phyloP scores from a whole-genome alignment of 1,284 basidiomycete species.

The Melampsora medusae region DNA sequence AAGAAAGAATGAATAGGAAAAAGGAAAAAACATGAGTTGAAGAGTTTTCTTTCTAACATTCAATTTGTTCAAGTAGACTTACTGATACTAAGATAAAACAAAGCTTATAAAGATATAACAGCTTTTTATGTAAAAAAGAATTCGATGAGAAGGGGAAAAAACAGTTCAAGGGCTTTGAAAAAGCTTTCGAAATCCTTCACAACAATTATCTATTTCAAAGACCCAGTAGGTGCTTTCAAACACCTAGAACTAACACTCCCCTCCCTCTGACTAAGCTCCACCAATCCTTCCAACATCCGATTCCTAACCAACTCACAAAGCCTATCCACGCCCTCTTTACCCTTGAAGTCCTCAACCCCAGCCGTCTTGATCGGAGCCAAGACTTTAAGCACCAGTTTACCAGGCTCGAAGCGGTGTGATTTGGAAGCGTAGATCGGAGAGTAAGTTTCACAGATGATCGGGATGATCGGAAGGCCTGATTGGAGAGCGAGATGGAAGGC shows the following conservation, averaged over 20 bases:
- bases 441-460: conserved; percentile 83
- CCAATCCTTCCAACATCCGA: conserved; percentile 20
- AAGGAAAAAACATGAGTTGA: no score
- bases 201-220: no score
- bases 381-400: conserved; percentile 72
- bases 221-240: no score
- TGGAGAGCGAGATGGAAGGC: conserved; percentile 95
- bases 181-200: no score
- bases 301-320: conserved; percentile 6
- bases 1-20: no score
- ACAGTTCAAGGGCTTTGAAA: no score
- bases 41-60: no score
- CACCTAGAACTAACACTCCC: conserved; percentile 13
- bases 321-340: conserved; percentile 20
- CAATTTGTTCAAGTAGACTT: no score
- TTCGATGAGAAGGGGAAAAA: no score
- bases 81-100: no score
- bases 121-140: no score
- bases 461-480: conserved; percentile 64
- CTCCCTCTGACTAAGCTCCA: conserved; percentile 31
- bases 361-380: conserved; percentile 13
- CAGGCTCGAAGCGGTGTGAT: conserved; percentile 66
- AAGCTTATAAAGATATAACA: no score
- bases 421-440: conserved; percentile 48
- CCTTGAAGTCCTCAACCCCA: neutral